Evolutionary conservation across 768 basidiomycete species (phyloP), one percentile per base, ranked within the genome.

Genomic region (Terana coerulea): DNA sequence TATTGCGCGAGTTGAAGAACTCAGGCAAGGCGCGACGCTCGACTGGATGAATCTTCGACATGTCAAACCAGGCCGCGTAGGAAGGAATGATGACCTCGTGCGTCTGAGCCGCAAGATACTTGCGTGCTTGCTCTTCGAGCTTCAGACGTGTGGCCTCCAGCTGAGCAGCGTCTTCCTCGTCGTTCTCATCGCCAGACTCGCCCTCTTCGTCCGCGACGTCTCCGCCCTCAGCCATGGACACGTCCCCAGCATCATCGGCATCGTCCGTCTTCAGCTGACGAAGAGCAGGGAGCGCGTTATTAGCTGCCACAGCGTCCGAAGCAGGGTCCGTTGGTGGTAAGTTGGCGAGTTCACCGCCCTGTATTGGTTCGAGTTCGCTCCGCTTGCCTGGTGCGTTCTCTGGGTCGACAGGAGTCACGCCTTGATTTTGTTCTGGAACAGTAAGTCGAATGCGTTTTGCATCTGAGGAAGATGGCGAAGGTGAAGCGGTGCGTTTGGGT

Each of bases 11-110:
- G 66, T 92, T 94, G 81, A 99, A 99, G 77, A 98, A 99, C 70
- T 99, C 97, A 29, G 97, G 97, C 25, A 99, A 75, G 0, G 92
- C 89, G 57, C 91, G 83, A 40, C 85, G 81, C 69, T 99, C 97
- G 54, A 98, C 88, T 9, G 89, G 81, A 62, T 97, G 91, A 50
- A 99, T 88, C 65, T 88, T 84, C 50, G 88, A 81, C 83, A 98
- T 92, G 69, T 92, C 88, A 72, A 98, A 99, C 97, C 97, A 98
- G 15, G 93, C 89, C 7, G 94, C 86, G 67, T 98, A 98, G 22
- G 93, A 95, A 7, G 97, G 97, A 45, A 99, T 90, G 64, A 99
- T 84, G 64, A 99, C 84, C 60, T 95, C 91, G 72, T 98, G 95
- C 1, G 93, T 95, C 69, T 99, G 97, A 0, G 92, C 90, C 0